Conservation (phyloP, 805 yeast genomes). For the Maudiozyma saulgeensis region DNA sequence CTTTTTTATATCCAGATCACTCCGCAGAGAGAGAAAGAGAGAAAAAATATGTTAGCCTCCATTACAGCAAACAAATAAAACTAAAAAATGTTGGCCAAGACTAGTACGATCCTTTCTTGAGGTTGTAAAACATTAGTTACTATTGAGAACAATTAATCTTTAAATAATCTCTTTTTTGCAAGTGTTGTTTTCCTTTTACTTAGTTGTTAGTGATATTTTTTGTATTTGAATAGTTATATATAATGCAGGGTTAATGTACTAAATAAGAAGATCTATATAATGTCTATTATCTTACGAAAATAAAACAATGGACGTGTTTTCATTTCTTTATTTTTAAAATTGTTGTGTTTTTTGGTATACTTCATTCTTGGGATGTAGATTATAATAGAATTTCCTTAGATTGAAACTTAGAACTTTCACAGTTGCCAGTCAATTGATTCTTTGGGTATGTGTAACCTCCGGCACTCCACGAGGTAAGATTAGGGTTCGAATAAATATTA, state of each 20-base stretch:
- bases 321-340: background rate
- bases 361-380: background rate
- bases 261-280: background rate
- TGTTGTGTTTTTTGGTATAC: background rate
- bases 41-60: too few relatives aligned
- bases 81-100: too few relatives aligned
- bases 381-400: background rate
- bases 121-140: too few relatives aligned
- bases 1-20: too few relatives aligned
- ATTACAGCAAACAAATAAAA: too few relatives aligned
- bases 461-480: slow-evolving; percentile 61
- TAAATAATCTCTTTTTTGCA: too few relatives aligned
- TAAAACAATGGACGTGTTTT: background rate
- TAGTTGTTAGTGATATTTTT: background rate
- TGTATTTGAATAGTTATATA: background rate
- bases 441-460: slow-evolving; percentile 71
- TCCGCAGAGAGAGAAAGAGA: too few relatives aligned
- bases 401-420: slow-evolving; percentile 27
- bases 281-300: too few relatives aligned
- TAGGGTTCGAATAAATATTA: slow-evolving; percentile 58
- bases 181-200: background rate
- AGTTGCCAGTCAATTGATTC: slow-evolving; percentile 46
- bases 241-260: background rate
- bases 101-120: too few relatives aligned
- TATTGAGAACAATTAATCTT: too few relatives aligned